A percentile compares a stretch with the other conserved stretches of the same genome.
phyloP scores from a whole-genome alignment of 176 grass and related monocot species.

The Juncus inflexus region DNA sequence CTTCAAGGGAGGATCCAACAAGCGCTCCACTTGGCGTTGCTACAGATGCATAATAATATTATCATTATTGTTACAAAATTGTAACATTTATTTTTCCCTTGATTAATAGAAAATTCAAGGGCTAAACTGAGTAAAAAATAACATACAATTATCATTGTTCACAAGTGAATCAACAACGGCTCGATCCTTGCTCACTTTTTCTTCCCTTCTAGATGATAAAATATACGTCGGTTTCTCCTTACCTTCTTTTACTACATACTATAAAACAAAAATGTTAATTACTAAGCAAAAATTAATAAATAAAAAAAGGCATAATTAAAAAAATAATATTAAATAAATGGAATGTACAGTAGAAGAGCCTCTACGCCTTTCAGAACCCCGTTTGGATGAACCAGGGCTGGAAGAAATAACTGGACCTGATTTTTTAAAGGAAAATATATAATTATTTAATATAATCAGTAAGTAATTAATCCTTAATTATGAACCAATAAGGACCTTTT shows the following conservation, averaged over 20 bases:
- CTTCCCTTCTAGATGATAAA: slow-evolving; percentile 75
- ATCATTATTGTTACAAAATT: neutral
- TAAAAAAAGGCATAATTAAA: slow-evolving; percentile 8
- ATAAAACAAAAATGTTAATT: slow-evolving; percentile 23
- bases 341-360: slow-evolving; percentile 45
- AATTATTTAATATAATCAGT: no score
- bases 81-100: neutral
- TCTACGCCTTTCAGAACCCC: slow-evolving; percentile 75
- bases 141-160: slow-evolving; percentile 14
- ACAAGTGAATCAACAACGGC: slow-evolving; percentile 13
- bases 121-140: neutral
- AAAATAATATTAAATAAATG: slow-evolving; percentile 4
- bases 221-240: slow-evolving; percentile 87
- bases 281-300: slow-evolving; percentile 21
- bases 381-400: slow-evolving; percentile 56
- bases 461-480: no score
- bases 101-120: no score
- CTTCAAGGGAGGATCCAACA: slow-evolving; percentile 42
- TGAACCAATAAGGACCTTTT: no score
- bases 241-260: slow-evolving; percentile 76
- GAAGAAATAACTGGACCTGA: slow-evolving; percentile 48
- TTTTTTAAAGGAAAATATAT: slow-evolving; percentile 18
- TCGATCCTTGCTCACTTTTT: slow-evolving; percentile 49
- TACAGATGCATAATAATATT: slow-evolving; percentile 7
- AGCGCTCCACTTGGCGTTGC: slow-evolving; percentile 43